Percentiles rank a stretch among this genome's conserved stretches.
phyloP scores from a whole-genome alignment of 2,329 filamentous ascomycete genomes.

The Trichoderma semiorbis region DNA sequence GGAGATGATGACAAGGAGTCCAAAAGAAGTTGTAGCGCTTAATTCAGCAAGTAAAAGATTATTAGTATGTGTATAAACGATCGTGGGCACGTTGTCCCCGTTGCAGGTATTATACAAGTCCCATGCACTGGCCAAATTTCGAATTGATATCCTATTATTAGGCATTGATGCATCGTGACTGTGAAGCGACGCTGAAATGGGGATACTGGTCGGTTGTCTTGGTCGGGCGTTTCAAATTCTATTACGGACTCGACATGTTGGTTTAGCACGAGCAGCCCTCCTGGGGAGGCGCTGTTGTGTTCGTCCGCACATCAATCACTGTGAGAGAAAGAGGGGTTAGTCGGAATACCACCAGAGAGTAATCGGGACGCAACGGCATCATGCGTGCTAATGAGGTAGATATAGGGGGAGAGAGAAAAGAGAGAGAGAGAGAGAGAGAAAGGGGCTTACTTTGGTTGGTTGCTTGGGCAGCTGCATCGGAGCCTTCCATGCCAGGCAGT shows the following conservation, averaged over 20 bases:
- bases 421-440: conserved; percentile 24
- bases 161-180: conserved; percentile 3
- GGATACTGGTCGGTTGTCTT: not conserved
- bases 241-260: not conserved
- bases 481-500: conserved; percentile 93
- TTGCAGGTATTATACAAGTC: conserved; percentile 35
- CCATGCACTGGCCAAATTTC: conserved; percentile 31
- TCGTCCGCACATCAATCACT: conserved; percentile 95
- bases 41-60: not conserved
- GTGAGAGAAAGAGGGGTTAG: conserved; percentile 5
- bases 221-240: not conserved
- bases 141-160: conserved; percentile 29
- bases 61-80: conserved; percentile 28
- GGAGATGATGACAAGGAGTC: not conserved
- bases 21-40: not conserved
- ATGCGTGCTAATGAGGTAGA: not conserved
- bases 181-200: conserved; percentile 3
- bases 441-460: conserved; percentile 67
- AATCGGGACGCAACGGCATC: not conserved
- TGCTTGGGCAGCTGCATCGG: conserved; percentile 70
- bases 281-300: conserved; percentile 64
- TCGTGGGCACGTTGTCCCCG: conserved; percentile 33
- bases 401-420: not conserved
- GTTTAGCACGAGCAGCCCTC: conserved; percentile 59
- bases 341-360: conserved; percentile 5